These are phyloP conservation scores for Xylaria flabelliformis DNA, from an alignment of 495 filamentous ascomycete species.

Conservation along the genomic window DNA sequence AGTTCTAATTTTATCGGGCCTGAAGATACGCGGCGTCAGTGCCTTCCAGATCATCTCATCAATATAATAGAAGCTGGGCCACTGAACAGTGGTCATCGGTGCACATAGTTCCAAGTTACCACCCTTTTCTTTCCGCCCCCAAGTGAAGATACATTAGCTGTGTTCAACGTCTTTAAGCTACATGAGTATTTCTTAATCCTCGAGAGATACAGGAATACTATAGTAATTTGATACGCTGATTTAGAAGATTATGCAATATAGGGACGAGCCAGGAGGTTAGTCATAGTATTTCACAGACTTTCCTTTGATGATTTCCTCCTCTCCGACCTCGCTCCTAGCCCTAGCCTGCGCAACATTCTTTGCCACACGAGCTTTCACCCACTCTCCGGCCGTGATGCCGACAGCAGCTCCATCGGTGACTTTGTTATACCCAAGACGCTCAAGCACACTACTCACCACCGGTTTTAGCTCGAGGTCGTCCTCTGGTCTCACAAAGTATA, in stretches of 20 bases:
- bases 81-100: too few relatives aligned
- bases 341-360: slow-evolving; percentile 31
- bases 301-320: slow-evolving; percentile 40
- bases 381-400: slow-evolving; percentile 49
- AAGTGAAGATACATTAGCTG: too few relatives aligned
- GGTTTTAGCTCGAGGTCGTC: slow-evolving; percentile 42
- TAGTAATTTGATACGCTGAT: too few relatives aligned
- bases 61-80: neutral
- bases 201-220: too few relatives aligned
- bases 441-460: slow-evolving; percentile 39
- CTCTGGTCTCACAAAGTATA: slow-evolving; percentile 55
- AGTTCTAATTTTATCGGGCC: neutral
- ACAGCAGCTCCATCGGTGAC: slow-evolving; percentile 43
- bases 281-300: slow-evolving; percentile 42
- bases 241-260: too few relatives aligned
- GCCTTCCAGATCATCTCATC: neutral
- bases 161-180: too few relatives aligned
- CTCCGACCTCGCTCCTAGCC: slow-evolving; percentile 32
- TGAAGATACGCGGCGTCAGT: neutral
- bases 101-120: too few relatives aligned
- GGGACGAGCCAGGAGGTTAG: neutral
- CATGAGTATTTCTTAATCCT: too few relatives aligned
- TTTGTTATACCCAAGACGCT: slow-evolving; percentile 41
- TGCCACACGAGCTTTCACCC: slow-evolving; percentile 49
- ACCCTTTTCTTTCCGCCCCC: too few relatives aligned